phyloP scores from a whole-genome alignment of 2,329 filamentous ascomycete genomes.

The Venturiaceae sp. region DNA sequence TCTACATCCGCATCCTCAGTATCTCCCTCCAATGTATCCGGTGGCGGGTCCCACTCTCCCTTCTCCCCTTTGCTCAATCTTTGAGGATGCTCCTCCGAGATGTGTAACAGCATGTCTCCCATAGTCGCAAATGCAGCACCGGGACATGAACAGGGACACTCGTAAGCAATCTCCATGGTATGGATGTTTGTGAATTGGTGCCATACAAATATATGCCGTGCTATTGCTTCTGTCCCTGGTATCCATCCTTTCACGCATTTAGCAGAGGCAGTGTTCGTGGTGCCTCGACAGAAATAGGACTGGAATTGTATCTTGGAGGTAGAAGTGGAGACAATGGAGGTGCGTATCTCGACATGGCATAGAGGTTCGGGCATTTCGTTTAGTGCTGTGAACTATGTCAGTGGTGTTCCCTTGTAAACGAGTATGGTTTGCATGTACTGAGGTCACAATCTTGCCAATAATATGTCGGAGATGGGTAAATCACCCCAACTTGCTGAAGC shows the following conservation, averaged over 20 bases:
- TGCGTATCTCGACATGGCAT: background rate
- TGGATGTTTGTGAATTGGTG: background rate
- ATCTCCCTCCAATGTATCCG: background rate
- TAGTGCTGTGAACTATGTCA: background rate
- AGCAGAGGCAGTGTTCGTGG: background rate
- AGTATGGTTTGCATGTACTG: background rate
- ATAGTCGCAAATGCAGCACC: background rate
- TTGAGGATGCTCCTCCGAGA: background rate
- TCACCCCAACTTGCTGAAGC: too few relatives aligned
- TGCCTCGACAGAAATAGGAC: background rate
- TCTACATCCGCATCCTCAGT: background rate
- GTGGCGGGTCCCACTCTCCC: background rate
- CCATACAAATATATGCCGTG: background rate
- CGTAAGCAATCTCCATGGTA: background rate
- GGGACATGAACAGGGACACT: background rate
- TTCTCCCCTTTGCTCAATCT: background rate
- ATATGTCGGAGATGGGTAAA: too few relatives aligned
- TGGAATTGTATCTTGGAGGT: background rate
- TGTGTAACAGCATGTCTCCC: background rate
- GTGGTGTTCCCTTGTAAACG: background rate
- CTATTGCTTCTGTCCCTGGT: background rate
- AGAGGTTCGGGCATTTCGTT: background rate
- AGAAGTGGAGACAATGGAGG: background rate
- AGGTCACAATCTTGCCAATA: background rate
- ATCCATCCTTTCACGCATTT: background rate